A percentile compares a stretch with the other conserved stretches of the same genome.
phyloP scores from a whole-genome alignment of 768 basidiomycete species.

The Pleurotus tuber-regium region DNA sequence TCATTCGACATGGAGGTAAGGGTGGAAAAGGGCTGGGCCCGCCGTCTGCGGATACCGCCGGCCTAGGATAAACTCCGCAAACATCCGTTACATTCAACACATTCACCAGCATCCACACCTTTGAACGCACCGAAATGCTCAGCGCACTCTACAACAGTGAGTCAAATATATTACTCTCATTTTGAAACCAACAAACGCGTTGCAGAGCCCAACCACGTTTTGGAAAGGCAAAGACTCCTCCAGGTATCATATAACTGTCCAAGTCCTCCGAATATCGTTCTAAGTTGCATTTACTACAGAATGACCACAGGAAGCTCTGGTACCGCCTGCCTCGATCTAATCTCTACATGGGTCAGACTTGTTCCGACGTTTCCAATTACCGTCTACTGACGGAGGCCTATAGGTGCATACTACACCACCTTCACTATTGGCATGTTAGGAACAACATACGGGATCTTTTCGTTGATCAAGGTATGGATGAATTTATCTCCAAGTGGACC shows the following conservation, averaged over 20 bases:
- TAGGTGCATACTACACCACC: constrained; percentile 53
- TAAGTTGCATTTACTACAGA: constrained; percentile 24
- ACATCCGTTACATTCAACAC: constrained; percentile 28
- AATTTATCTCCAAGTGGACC: neutral
- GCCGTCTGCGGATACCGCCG: constrained; percentile 21
- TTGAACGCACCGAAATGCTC: constrained; percentile 41
- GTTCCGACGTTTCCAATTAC: neutral
- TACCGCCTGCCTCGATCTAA: constrained; percentile 59
- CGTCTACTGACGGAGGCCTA: neutral
- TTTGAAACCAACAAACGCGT: constrained; percentile 8
- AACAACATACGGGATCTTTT: constrained; percentile 47
- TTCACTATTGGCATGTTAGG: constrained; percentile 56
- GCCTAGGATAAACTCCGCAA: constrained; percentile 40
- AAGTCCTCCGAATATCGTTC: constrained; percentile 9
- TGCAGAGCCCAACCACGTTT: constrained; percentile 61
- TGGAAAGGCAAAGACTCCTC: constrained; percentile 61
- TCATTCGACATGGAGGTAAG: constrained; percentile 47
- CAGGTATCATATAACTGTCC: constrained; percentile 46
- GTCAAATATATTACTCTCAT: constrained; percentile 18
- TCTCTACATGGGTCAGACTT: constrained; percentile 59
- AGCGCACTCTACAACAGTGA: constrained; percentile 65
- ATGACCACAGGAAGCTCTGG: constrained; percentile 51
- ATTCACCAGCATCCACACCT: constrained; percentile 17
- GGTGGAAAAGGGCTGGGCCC: constrained; percentile 36
- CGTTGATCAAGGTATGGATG: constrained; percentile 42